Percentiles rank a stretch among this genome's conserved stretches.
phyloP scores from a whole-genome alignment of 495 filamentous ascomycete genomes.

The Hypoxylon rickii region DNA sequence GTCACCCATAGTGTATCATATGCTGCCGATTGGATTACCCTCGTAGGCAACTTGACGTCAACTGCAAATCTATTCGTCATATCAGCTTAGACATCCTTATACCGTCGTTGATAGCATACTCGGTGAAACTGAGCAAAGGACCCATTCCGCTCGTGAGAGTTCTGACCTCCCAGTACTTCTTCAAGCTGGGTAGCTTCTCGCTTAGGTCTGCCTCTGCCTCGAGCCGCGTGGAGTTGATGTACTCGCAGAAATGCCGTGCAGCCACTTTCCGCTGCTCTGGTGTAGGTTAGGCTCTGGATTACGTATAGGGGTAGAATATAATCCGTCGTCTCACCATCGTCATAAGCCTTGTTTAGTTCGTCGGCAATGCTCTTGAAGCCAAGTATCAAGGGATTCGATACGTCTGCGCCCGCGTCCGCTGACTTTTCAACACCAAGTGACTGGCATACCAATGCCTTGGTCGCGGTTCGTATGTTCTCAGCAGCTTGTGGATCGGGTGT shows the following conservation, averaged over 20 bases:
- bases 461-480: slow-evolving; percentile 21
- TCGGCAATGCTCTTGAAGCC: slow-evolving; percentile 20
- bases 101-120: slow-evolving; percentile 17
- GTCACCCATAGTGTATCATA: slow-evolving; percentile 30
- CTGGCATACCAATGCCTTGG: slow-evolving; percentile 26
- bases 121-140: slow-evolving; percentile 24
- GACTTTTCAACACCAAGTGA: slow-evolving; percentile 9
- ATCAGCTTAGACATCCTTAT: neutral
- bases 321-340: slow-evolving; percentile 30
- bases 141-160: slow-evolving; percentile 38
- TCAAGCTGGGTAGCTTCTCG: slow-evolving; percentile 26
- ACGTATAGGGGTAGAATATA: too few species aligned
- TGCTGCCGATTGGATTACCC: slow-evolving; percentile 18
- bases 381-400: slow-evolving; percentile 19
- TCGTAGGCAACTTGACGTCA: slow-evolving; percentile 22
- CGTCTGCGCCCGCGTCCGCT: neutral
- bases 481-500: slow-evolving; percentile 15
- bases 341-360: slow-evolving; percentile 15
- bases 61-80: slow-evolving; percentile 11
- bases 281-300: too few species aligned
- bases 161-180: slow-evolving; percentile 36
- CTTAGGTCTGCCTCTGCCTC: slow-evolving; percentile 33
- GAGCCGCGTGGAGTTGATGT: slow-evolving; percentile 31
- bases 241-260: slow-evolving; percentile 20
- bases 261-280: slow-evolving; percentile 30